Evolutionary conservation across 2,329 filamentous ascomycete species (phyloP), one percentile per base, ranked within the genome.

Genomic region (Aspergillus melleus): DNA sequence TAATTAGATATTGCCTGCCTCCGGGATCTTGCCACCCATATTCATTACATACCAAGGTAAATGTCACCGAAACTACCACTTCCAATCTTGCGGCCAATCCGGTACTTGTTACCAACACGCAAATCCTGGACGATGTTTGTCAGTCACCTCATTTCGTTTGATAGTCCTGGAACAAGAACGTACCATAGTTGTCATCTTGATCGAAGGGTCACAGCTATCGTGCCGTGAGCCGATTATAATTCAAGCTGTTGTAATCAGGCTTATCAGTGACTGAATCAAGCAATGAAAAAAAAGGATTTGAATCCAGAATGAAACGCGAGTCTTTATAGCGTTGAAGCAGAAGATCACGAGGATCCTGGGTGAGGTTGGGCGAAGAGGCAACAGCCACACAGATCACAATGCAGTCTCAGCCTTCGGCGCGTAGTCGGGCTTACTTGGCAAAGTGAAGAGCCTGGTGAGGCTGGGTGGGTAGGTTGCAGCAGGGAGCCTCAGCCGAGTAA

Each of bases 41-140:
- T 51, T 32, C 11, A 55, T 49, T 52, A 70, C 84, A 68, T 78
- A 89, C 86, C 86, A 57, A 98, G 88, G 81, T 98, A 99, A 76
- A 99, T 98, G 72, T 98, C 95, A 82, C 95, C 95, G 78, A 99
- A 99, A 74, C 89, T 93, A 69, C 95, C 95, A 70, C 92, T 96
- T 71, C 95, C 95, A 74, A 99, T 99, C 86, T 99, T 99, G 73
- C 95, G 92, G 78, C 95, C 95, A 79, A 99, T 98, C 72, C 95
- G 92, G 88, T 99, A 99, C 77, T 99, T 98, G 80, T 98, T 98
- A 80, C 95, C 95, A 81, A 99, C 95, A 75, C 95, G 92, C 73
- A 99, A 88, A 87, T 99, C 95, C 94, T 98, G 53, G 36, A 72
- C n/a, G 30, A n/a, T 54, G 29, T 42, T 55, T 59, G 66, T 71